Evolutionary conservation across 768 basidiomycete genomes (phyloP).

Genomic region (Pisolithus albus): DNA sequence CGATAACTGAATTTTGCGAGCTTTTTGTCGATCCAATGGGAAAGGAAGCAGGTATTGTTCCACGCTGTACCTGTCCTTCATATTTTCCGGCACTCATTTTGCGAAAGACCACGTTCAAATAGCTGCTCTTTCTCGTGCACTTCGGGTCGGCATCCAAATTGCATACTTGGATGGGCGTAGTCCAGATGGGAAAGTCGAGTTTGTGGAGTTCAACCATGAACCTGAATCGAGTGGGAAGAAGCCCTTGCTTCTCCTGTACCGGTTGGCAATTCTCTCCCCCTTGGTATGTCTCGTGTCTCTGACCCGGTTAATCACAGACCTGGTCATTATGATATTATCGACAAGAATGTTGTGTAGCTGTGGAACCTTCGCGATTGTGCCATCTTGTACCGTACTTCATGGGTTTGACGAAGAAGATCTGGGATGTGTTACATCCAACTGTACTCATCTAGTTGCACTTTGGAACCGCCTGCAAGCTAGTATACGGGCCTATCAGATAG

Average conservation of each 20-base stretch:
- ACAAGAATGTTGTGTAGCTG: slow-evolving; percentile 3
- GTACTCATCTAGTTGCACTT: too few relatives aligned
- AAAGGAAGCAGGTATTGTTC: slow-evolving; percentile 60
- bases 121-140: slow-evolving; percentile 61
- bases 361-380: not conserved
- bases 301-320: slow-evolving; percentile 47
- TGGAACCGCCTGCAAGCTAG: too few relatives aligned
- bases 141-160: slow-evolving; percentile 61
- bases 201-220: slow-evolving; percentile 56
- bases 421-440: too few relatives aligned
- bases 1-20: slow-evolving; percentile 63
- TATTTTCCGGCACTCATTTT: not conserved
- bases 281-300: not conserved
- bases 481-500: too few relatives aligned
- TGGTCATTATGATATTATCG: slow-evolving; percentile 77
- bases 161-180: slow-evolving; percentile 75
- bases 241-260: slow-evolving; percentile 68
- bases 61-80: not conserved
- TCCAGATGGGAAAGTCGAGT: slow-evolving; percentile 47
- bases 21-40: slow-evolving; percentile 70
- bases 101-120: slow-evolving; percentile 73
- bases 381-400: not conserved
- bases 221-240: slow-evolving; percentile 26
- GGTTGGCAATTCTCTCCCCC: slow-evolving; percentile 38
- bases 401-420: not conserved